Evolutionary conservation across 345 rosid genomes (phyloP).

Genomic region (Gossypium sturtianum): DNA sequence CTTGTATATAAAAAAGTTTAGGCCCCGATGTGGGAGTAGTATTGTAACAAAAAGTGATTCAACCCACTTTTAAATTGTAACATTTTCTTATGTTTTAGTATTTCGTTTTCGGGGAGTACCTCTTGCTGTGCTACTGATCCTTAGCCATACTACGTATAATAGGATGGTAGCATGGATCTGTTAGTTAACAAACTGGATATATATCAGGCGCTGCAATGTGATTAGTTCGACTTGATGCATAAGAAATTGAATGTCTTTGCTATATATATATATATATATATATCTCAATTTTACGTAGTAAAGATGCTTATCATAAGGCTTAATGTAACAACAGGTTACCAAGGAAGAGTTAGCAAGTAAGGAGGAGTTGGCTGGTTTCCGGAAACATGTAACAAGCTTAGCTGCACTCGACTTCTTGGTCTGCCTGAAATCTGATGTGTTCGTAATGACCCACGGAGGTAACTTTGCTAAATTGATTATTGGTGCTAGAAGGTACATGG

Average conservation of each 20-base stretch:
- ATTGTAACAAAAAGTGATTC: no score
- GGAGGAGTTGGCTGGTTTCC: constrained; percentile 68
- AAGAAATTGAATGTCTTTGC: neutral
- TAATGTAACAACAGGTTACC: constrained; percentile 57
- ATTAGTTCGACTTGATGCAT: neutral
- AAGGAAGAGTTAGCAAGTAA: constrained; percentile 88
- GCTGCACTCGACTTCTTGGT: constrained; percentile 97
- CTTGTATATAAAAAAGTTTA: no score
- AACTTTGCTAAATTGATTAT: constrained; percentile 96
- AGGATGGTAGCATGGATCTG: neutral
- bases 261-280: no score
- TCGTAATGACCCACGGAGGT: constrained; percentile 99
- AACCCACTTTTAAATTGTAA: neutral
- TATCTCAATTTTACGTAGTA: neutral
- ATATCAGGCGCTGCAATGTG: neutral
- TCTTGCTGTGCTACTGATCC: neutral
- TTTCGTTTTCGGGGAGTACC: neutral
- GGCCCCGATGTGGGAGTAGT: no score
- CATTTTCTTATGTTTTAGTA: neutral
- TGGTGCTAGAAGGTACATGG: constrained; percentile 94
- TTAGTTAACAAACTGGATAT: neutral
- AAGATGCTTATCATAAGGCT: constrained; percentile 7
- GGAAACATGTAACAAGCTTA: constrained; percentile 96
- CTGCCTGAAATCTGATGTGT: constrained; percentile 92
- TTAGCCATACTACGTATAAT: neutral